Percentiles rank a stretch among this genome's conserved stretches.
These are phyloP conservation scores for Casuarina glauca DNA, from an alignment of 306 rosid species.

Conservation along the genomic window DNA sequence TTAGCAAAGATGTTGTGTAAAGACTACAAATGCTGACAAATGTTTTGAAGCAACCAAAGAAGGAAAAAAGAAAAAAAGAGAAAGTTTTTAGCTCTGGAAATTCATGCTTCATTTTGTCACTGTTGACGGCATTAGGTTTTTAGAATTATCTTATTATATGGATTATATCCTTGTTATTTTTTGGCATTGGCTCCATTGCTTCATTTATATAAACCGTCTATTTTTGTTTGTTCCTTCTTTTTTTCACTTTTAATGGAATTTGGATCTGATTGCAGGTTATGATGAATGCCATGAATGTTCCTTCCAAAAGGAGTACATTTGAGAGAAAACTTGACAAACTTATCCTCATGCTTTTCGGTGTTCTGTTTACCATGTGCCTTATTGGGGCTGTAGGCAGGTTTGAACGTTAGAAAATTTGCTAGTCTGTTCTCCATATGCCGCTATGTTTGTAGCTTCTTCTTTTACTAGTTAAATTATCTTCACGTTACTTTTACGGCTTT, in stretches of 20 bases:
- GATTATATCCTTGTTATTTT: slow-evolving; percentile 5
- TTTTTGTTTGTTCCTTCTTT: slow-evolving; percentile 8
- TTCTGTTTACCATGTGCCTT: slow-evolving; percentile 76
- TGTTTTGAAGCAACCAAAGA: not conserved
- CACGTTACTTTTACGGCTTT: not conserved
- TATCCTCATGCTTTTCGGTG: slow-evolving; percentile 69
- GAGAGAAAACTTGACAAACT: slow-evolving; percentile 99
- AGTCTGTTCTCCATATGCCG: slow-evolving; percentile 1
- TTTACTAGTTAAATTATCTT: not conserved
- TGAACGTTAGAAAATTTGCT: slow-evolving; percentile 25
- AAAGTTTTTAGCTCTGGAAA: not conserved
- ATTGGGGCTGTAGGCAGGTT: slow-evolving; percentile 93
- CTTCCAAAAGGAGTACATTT: slow-evolving; percentile 95
- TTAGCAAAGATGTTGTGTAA: not conserved
- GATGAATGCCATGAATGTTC: slow-evolving; percentile 99
- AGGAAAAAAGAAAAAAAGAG: not conserved
- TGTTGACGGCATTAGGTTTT: slow-evolving; percentile 10
- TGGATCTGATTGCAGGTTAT: slow-evolving; percentile 68
- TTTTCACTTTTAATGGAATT: slow-evolving; percentile 18
- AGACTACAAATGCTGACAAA: not conserved
- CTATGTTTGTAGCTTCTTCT: not conserved
- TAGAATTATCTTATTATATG: not conserved
- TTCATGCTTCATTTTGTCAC: not conserved
- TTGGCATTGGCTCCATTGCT: slow-evolving; percentile 4
- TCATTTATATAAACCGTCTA: slow-evolving; percentile 17